Evolutionary conservation across 1,139 yeast genomes (phyloP).

Genomic region (Candida sanyaensis): DNA sequence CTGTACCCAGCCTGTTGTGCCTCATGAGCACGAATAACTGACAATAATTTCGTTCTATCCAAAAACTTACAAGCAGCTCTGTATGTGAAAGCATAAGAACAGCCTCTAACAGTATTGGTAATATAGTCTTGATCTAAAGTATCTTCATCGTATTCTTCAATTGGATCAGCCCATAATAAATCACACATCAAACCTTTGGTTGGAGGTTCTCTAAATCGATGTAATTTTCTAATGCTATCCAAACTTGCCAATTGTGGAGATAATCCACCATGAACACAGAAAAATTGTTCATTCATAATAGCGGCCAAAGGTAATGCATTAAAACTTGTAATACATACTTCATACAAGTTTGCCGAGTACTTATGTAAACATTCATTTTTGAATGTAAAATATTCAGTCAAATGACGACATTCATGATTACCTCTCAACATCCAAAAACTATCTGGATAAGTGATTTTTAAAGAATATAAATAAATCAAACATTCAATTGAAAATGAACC

Average conservation of each 20-base stretch:
- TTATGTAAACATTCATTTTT: conserved; percentile 90
- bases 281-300: conserved; percentile 89
- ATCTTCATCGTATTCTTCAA: conserved; percentile 82
- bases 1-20: conserved; percentile 98
- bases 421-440: conserved; percentile 88
- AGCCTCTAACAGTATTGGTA: conserved; percentile 82
- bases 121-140: conserved; percentile 53
- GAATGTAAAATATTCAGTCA: conserved; percentile 93
- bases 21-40: conserved; percentile 93
- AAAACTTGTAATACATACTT: conserved; percentile 76
- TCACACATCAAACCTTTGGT: conserved; percentile 95
- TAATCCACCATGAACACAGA: conserved; percentile 97
- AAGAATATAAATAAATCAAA: conserved; percentile 73
- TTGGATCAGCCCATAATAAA: conserved; percentile 94
- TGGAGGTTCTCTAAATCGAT: conserved; percentile 92
- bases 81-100: conserved; percentile 89
- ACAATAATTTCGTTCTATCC: conserved; percentile 75
- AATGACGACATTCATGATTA: conserved; percentile 92
- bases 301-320: conserved; percentile 93
- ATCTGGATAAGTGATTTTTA: conserved; percentile 76
- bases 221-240: conserved; percentile 67
- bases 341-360: conserved; percentile 68
- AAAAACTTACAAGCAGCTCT: conserved; percentile 82
- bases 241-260: conserved; percentile 79
- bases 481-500: conserved; percentile 94